These are phyloP conservation scores for Mycena sanguinolenta DNA, from an alignment of 768 basidiomycete species.

Conservation along the genomic window DNA sequence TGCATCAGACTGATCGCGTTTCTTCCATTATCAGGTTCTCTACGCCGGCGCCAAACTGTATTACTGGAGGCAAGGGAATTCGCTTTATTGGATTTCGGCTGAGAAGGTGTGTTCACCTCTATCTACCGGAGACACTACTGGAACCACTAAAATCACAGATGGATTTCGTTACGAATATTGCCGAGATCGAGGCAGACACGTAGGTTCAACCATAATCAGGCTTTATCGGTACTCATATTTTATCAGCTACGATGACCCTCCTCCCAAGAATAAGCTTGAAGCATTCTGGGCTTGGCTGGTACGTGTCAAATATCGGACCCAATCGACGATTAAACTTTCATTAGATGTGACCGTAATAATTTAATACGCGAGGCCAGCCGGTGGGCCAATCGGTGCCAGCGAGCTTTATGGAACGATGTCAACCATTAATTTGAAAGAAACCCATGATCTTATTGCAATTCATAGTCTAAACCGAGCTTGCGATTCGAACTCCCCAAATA, in stretches of 20 bases:
- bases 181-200: slow-evolving; percentile 77
- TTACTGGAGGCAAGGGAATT: slow-evolving; percentile 57
- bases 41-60: slow-evolving; percentile 72
- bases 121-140: neutral
- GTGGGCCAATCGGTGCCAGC: no score
- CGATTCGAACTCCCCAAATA: neutral
- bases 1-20: neutral
- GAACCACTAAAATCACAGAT: slow-evolving; percentile 61
- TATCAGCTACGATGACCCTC: slow-evolving; percentile 32
- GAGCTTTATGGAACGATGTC: no score
- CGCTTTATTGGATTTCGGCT: slow-evolving; percentile 42
- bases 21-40: slow-evolving; percentile 46
- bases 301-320: neutral
- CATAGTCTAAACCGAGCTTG: neutral
- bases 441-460: no score
- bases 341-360: slow-evolving; percentile 23
- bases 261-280: slow-evolving; percentile 31
- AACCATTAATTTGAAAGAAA: no score
- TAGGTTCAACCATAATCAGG: slow-evolving; percentile 43
- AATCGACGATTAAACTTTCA: neutral
- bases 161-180: slow-evolving; percentile 85
- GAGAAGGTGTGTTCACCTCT: slow-evolving; percentile 9
- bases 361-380: no score
- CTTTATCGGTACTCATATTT: neutral
- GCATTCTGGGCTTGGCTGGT: slow-evolving; percentile 37